Evolutionary conservation across 2,329 filamentous ascomycete species (phyloP).

Genomic region (Fusarium sp.): DNA sequence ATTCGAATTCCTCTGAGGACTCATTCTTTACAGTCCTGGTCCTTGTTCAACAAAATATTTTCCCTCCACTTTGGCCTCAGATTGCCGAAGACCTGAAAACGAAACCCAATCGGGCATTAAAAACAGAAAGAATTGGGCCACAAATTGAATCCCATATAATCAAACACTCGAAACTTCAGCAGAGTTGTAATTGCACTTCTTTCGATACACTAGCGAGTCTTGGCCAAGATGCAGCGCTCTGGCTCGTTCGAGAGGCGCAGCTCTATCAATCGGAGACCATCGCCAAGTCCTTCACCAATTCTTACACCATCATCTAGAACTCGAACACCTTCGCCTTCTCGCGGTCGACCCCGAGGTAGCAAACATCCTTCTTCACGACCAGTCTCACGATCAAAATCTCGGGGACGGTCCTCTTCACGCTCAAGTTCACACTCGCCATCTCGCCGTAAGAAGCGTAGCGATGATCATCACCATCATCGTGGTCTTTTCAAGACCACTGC

Average conservation of each 20-base stretch:
- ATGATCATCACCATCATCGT: constrained; percentile 36
- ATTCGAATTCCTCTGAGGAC: constrained; percentile 8
- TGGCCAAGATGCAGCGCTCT: constrained; percentile 34
- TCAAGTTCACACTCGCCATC: constrained; percentile 41
- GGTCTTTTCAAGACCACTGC: constrained; percentile 49
- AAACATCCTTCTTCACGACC: constrained; percentile 2
- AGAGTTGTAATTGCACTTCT: not conserved
- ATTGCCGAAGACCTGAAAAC: constrained; percentile 12
- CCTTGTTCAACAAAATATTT: constrained; percentile 18
- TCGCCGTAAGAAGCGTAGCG: constrained; percentile 19
- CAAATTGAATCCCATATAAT: constrained; percentile 16
- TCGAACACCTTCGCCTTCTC: constrained; percentile 31
- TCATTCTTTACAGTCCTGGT: constrained; percentile 19
- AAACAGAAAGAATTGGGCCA: not conserved
- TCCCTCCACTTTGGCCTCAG: not conserved
- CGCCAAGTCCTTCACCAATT: constrained; percentile 23
- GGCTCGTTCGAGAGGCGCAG: constrained; percentile 39
- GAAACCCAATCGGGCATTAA: constrained; percentile 16
- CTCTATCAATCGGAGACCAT: constrained; percentile 19
- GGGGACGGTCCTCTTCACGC: constrained; percentile 27
- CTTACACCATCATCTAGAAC: constrained; percentile 23
- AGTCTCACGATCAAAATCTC: constrained; percentile 32
- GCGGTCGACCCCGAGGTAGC: constrained; percentile 19
- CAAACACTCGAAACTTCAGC: constrained; percentile 1
- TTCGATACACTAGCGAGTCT: constrained; percentile 17